Percentiles rank a stretch among this genome's conserved stretches.
phyloP scores from a whole-genome alignment of 2,329 filamentous ascomycete genomes.

The Ascosphaera apis region DNA sequence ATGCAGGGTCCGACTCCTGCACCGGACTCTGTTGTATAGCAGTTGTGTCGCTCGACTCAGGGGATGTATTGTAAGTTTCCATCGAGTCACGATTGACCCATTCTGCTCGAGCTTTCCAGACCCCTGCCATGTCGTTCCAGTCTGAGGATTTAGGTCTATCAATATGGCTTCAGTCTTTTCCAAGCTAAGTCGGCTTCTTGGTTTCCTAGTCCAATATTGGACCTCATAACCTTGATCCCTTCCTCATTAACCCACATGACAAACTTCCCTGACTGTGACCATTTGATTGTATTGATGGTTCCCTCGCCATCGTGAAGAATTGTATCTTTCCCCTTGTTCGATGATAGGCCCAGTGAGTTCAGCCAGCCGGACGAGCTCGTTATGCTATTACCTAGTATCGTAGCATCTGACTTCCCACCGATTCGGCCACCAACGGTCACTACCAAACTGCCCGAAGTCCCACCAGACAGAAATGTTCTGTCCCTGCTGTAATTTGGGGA shows the following conservation, averaged over 20 bases:
- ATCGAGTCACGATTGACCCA: conserved; percentile 76
- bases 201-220: conserved; percentile 56
- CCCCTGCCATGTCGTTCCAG: conserved; percentile 90
- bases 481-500: conserved; percentile 89
- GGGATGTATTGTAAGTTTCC: conserved; percentile 41
- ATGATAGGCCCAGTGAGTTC: conserved; percentile 60
- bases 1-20: conserved; percentile 5
- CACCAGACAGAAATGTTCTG: conserved; percentile 71
- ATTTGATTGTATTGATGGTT: conserved; percentile 73
- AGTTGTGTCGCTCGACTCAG: conserved; percentile 12
- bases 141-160: conserved; percentile 65
- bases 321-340: conserved; percentile 60
- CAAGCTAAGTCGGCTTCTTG: conserved; percentile 63
- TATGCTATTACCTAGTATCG: conserved; percentile 40
- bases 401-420: conserved; percentile 62
- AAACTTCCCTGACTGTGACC: conserved; percentile 80
- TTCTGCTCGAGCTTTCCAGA: conserved; percentile 80
- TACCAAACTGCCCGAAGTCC: conserved; percentile 66
- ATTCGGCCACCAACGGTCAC: conserved; percentile 60
- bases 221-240: conserved; percentile 94
- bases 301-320: conserved; percentile 83
- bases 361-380: conserved; percentile 80
- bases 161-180: conserved; percentile 82
- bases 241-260: conserved; percentile 92
- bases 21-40: conserved; percentile 9